Evolutionary conservation across 352 stramenopile species (phyloP).

Genomic region (Globisporangium viniferum): DNA sequence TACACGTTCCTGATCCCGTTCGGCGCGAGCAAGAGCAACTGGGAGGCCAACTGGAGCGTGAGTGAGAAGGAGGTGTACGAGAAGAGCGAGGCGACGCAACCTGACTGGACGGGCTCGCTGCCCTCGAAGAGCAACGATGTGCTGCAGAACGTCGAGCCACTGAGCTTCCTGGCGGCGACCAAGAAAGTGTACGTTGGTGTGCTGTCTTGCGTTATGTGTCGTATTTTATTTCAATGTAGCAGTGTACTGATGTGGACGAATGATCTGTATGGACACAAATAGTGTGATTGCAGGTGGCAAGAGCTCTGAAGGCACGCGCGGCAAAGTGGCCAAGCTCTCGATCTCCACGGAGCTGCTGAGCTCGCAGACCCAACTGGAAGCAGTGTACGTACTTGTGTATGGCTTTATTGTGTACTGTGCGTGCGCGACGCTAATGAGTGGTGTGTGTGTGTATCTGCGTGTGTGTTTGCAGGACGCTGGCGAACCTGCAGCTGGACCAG

Average conservation of each 20-base stretch:
- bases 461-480: conserved; percentile 31
- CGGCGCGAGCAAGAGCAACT: conserved; percentile 36
- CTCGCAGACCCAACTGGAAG: conserved; percentile 30
- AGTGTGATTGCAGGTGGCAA: conserved; percentile 51
- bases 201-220: neutral
- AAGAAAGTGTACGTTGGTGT: conserved; percentile 25
- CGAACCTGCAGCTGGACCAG: conserved; percentile 46
- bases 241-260: neutral
- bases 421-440: neutral
- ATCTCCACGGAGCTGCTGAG: conserved; percentile 32
- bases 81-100: conserved; percentile 10
- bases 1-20: conserved; percentile 69
- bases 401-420: neutral
- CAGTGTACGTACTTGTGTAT: conserved; percentile 31
- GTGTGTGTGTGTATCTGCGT: conserved; percentile 13
- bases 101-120: conserved; percentile 24
- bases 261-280: neutral
- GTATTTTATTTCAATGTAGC: neutral
- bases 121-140: conserved; percentile 35
- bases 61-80: conserved; percentile 22
- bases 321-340: conserved; percentile 40
- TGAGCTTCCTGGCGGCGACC: conserved; percentile 28
- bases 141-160: conserved; percentile 28
- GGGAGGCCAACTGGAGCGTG: conserved; percentile 36
- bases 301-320: conserved; percentile 37